phyloP scores from a whole-genome alignment of 2,329 filamentous ascomycete genomes.

The Sarocladium brachiariae region DNA sequence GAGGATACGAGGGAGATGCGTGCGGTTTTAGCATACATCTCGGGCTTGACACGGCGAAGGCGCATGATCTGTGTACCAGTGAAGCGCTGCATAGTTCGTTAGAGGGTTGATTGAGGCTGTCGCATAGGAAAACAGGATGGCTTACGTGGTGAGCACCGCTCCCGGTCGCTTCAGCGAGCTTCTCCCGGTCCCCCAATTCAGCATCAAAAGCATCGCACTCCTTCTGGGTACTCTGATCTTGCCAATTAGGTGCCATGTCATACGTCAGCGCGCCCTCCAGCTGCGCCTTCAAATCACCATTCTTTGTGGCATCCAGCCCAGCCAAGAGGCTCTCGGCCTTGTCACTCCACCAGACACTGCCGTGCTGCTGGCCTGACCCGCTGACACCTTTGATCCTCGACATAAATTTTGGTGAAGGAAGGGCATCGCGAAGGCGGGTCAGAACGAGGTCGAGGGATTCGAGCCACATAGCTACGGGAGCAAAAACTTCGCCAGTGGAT shows the following conservation, averaged over 20 bases:
- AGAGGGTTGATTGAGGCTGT: constrained; percentile 10
- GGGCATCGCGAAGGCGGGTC: constrained; percentile 55
- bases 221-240: constrained; percentile 87
- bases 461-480: constrained; percentile 89
- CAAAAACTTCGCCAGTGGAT: constrained; percentile 79
- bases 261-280: constrained; percentile 69
- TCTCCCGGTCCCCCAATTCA: constrained; percentile 56
- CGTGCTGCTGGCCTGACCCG: constrained; percentile 94
- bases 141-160: constrained; percentile 90
- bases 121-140: constrained; percentile 10
- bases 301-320: constrained; percentile 49
- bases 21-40: constrained; percentile 71
- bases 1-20: constrained; percentile 93
- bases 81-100: constrained; percentile 58
- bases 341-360: constrained; percentile 86
- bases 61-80: constrained; percentile 95
- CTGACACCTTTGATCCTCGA: constrained; percentile 71
- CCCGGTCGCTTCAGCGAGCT: constrained; percentile 73
- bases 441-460: constrained; percentile 87
- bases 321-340: constrained; percentile 60
- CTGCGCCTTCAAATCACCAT: constrained; percentile 59
- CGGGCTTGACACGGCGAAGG: constrained; percentile 71
- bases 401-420: constrained; percentile 50
- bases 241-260: constrained; percentile 91
- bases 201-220: constrained; percentile 87